Percentiles rank a stretch among this genome's conserved stretches.
Conservation (phyloP, 768 basidiomycete species). For the Lactarius quietus region DNA sequence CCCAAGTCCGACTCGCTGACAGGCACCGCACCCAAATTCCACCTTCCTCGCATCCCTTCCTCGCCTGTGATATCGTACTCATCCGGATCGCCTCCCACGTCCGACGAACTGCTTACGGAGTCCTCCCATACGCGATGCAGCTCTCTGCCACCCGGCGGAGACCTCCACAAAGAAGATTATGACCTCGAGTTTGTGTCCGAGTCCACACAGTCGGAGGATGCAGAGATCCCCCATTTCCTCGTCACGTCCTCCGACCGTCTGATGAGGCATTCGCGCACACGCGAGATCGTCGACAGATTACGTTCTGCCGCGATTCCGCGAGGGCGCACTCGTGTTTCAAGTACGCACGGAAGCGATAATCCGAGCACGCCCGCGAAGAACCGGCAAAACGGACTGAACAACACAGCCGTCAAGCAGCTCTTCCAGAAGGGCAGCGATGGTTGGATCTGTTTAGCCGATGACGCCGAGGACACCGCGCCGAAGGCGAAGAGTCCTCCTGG, state of each 20-base stretch:
- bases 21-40: slow-evolving; percentile 17
- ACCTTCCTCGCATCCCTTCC: slow-evolving; percentile 24
- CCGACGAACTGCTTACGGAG: slow-evolving; percentile 31
- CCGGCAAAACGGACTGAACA: slow-evolving; percentile 12
- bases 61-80: slow-evolving; percentile 35
- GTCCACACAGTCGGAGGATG: slow-evolving; percentile 18
- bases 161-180: slow-evolving; percentile 51
- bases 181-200: slow-evolving; percentile 47
- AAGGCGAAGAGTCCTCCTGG: background rate
- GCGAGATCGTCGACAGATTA: slow-evolving; percentile 56
- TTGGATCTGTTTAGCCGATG: slow-evolving; percentile 24
- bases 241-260: slow-evolving; percentile 29
- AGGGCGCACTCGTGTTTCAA: slow-evolving; percentile 20
- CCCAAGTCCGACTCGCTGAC: background rate
- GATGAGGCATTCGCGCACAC: slow-evolving; percentile 51
- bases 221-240: slow-evolving; percentile 38
- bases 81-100: slow-evolving; percentile 45
- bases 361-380: slow-evolving; percentile 6
- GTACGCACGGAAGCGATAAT: background rate
- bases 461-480: slow-evolving; percentile 8
- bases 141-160: slow-evolving; percentile 36
- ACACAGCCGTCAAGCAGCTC: slow-evolving; percentile 22
- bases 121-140: slow-evolving; percentile 31
- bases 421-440: slow-evolving; percentile 27
- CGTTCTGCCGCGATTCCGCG: slow-evolving; percentile 37